phyloP scores from a whole-genome alignment of 352 stramenopile genomes.

The Blastocystis sp. region DNA sequence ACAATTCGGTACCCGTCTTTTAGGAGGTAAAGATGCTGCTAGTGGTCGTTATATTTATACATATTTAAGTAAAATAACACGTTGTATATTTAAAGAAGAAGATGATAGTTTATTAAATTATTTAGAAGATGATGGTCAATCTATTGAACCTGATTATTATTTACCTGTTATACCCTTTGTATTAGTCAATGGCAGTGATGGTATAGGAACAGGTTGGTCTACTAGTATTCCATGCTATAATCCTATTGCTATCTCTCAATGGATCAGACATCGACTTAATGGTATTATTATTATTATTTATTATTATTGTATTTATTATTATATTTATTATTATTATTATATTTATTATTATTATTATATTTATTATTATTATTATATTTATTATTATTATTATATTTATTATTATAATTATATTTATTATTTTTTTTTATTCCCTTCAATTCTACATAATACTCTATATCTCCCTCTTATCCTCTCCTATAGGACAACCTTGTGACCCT shows the following conservation, averaged over 20 bases:
- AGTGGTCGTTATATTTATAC: constrained; percentile 78
- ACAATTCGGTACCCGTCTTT: constrained; percentile 84
- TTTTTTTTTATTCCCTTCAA: too few relatives aligned
- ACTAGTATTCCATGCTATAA: constrained; percentile 73
- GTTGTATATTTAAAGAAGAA: constrained; percentile 60
- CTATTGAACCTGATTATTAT: constrained; percentile 71
- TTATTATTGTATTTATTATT: too few relatives aligned
- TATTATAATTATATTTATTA: too few relatives aligned
- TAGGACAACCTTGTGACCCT: constrained; percentile 48
- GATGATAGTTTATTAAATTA: constrained; percentile 70
- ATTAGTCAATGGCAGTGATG: constrained; percentile 79
- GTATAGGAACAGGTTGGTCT: constrained; percentile 85
- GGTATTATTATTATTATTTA: not conserved
- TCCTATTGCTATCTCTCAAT: constrained; percentile 61
- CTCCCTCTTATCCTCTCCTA: constrained; percentile 43
- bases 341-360: too few relatives aligned
- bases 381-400: too few relatives aligned
- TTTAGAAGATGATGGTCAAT: constrained; percentile 67
- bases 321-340: too few relatives aligned
- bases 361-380: too few relatives aligned
- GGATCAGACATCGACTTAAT: constrained; percentile 43
- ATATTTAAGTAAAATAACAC: constrained; percentile 61
- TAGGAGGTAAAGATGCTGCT: constrained; percentile 79
- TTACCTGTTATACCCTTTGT: constrained; percentile 84
- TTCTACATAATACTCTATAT: too few relatives aligned